phyloP scores from a whole-genome alignment of 768 basidiomycete genomes.

The Hericium erinaceus region DNA sequence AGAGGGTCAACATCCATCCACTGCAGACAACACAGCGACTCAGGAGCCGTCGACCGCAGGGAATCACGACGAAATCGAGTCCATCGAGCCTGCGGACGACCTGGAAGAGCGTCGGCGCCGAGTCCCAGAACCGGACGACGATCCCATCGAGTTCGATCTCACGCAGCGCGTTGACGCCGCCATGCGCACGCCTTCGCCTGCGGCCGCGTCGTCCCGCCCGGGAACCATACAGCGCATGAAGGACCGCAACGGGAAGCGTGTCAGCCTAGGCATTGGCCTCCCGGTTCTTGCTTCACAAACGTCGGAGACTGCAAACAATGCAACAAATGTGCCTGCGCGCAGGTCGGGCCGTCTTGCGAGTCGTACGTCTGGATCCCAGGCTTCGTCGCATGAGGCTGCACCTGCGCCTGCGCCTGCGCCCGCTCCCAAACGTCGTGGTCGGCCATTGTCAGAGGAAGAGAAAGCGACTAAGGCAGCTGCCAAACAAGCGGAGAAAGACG shows the following conservation, averaged over 20 bases:
- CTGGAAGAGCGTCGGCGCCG: background rate
- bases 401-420: background rate
- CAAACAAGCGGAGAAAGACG: background rate
- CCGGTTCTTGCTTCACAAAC: background rate
- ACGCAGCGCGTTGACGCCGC: background rate
- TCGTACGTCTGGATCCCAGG: background rate
- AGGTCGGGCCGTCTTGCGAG: background rate
- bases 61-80: conserved; percentile 8
- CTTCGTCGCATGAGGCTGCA: background rate
- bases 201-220: background rate
- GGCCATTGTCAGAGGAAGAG: background rate
- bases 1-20: background rate
- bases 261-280: background rate
- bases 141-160: conserved; percentile 11
- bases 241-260: background rate
- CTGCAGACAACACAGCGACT: background rate
- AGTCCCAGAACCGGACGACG: conserved; percentile 1
- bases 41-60: background rate
- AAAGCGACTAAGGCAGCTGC: background rate
- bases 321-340: background rate
- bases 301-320: background rate
- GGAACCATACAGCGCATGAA: conserved; percentile 1
- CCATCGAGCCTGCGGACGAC: background rate
- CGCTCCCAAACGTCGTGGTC: background rate
- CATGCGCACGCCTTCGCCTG: background rate